Conservation (phyloP, 108 stramenopile species). For the Pseudonitzschia pungens region DNA sequence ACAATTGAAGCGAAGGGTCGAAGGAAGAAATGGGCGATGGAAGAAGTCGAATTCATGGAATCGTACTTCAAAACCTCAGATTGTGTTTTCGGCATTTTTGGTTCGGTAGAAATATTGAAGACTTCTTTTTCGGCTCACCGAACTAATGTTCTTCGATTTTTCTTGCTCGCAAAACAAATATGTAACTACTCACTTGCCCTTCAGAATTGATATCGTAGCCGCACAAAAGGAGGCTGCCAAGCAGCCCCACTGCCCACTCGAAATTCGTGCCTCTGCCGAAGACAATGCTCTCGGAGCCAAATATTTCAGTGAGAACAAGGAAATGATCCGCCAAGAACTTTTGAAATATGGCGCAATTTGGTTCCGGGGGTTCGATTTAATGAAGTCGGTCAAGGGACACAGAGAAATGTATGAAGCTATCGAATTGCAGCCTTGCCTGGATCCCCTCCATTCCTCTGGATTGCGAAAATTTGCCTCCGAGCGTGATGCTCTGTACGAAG, state of each 20-base stretch:
- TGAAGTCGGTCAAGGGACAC: constrained; percentile 69
- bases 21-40: background rate
- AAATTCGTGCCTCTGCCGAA: constrained; percentile 54
- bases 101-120: background rate
- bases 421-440: constrained; percentile 84
- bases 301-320: constrained; percentile 68
- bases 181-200: background rate
- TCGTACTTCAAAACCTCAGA: background rate
- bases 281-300: constrained; percentile 70
- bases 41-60: background rate
- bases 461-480: constrained; percentile 89
- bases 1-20: background rate
- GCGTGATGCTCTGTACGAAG: constrained; percentile 89
- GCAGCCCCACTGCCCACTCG: constrained; percentile 58
- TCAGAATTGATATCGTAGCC: constrained; percentile 57
- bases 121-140: background rate
- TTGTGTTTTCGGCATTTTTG: background rate
- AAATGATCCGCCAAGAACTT: constrained; percentile 60
- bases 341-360: constrained; percentile 82
- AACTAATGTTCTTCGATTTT: constrained; percentile 4
- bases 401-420: constrained; percentile 82
- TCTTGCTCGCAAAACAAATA: background rate
- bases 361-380: constrained; percentile 88
- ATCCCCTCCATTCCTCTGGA: constrained; percentile 88
- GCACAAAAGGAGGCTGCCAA: constrained; percentile 60